A percentile compares a stretch with the other conserved stretches of the same genome.
Evolutionary conservation across 2,329 filamentous ascomycete species (phyloP).

Genomic region (Endothia cerciana): DNA sequence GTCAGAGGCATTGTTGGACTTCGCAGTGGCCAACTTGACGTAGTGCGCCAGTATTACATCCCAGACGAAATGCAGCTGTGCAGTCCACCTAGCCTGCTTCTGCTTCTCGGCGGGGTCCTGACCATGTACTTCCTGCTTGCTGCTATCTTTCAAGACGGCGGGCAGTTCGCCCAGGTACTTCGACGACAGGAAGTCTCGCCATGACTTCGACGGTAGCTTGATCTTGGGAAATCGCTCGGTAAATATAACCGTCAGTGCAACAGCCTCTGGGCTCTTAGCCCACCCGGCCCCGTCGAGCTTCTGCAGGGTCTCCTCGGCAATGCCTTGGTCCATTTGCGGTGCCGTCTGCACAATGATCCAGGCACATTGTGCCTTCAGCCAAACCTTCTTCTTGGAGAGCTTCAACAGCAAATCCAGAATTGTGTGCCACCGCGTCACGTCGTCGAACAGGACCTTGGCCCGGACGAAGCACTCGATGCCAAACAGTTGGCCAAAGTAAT

Average conservation of each 20-base stretch:
- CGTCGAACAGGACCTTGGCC: constrained; percentile 70
- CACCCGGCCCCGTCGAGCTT: constrained; percentile 67
- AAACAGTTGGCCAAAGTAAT: constrained; percentile 83
- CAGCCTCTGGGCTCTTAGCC: constrained; percentile 81
- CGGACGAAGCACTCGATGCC: constrained; percentile 85
- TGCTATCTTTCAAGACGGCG: constrained; percentile 78
- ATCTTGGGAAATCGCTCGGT: constrained; percentile 66
- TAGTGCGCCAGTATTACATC: constrained; percentile 70
- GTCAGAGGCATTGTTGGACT: constrained; percentile 42
- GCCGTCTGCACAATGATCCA: constrained; percentile 78
- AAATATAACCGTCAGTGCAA: constrained; percentile 83
- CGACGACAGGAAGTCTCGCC: constrained; percentile 75
- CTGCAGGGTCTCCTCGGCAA: constrained; percentile 65
- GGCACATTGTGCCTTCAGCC: constrained; percentile 87
- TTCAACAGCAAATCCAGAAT: constrained; percentile 75
- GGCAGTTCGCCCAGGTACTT: constrained; percentile 71
- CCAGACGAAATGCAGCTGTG: constrained; percentile 88
- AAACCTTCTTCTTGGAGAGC: constrained; percentile 80
- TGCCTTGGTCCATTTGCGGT: constrained; percentile 61
- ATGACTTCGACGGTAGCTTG: constrained; percentile 70
- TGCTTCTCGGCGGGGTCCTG: constrained; percentile 42
- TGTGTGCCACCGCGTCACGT: constrained; percentile 62
- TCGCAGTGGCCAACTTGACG: constrained; percentile 38
- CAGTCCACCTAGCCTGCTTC: constrained; percentile 70
- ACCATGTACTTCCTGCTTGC: constrained; percentile 53